Evolutionary conservation across 1,139 yeast species (phyloP).

Genomic region (Pneumocystis jirovecii): DNA sequence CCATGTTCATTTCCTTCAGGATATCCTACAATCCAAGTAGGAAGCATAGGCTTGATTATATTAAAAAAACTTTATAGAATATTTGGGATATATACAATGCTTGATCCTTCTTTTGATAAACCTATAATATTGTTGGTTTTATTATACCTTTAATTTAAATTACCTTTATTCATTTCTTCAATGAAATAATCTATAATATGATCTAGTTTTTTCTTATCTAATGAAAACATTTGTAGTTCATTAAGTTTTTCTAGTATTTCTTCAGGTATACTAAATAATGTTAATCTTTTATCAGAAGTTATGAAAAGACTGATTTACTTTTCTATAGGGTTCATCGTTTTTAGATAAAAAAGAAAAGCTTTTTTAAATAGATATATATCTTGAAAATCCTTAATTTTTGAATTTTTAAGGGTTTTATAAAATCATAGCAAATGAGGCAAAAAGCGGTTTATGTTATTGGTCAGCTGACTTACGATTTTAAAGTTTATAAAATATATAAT

Average conservation of each 20-base stretch:
- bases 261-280: conserved; percentile 44
- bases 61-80: background rate
- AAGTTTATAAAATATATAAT: background rate
- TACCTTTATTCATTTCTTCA: conserved; percentile 51
- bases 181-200: conserved; percentile 55
- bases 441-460: too few species aligned
- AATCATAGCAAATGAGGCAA: background rate
- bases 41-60: conserved; percentile 58
- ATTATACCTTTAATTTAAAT: conserved; percentile 13
- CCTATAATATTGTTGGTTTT: conserved; percentile 27
- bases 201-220: conserved; percentile 43
- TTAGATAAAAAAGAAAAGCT: background rate
- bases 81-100: conserved; percentile 29
- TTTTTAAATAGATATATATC: background rate
- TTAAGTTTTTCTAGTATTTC: conserved; percentile 45
- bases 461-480: too few species aligned
- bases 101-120: conserved; percentile 57
- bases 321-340: background rate
- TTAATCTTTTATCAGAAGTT: background rate
- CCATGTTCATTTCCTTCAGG: conserved; percentile 90
- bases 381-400: background rate
- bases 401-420: background rate
- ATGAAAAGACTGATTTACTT: background rate
- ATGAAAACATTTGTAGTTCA: conserved; percentile 47
- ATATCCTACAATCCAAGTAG: conserved; percentile 87